phyloP scores from a whole-genome alignment of 1,284 basidiomycete genomes.

The Omphalotus olearius region DNA sequence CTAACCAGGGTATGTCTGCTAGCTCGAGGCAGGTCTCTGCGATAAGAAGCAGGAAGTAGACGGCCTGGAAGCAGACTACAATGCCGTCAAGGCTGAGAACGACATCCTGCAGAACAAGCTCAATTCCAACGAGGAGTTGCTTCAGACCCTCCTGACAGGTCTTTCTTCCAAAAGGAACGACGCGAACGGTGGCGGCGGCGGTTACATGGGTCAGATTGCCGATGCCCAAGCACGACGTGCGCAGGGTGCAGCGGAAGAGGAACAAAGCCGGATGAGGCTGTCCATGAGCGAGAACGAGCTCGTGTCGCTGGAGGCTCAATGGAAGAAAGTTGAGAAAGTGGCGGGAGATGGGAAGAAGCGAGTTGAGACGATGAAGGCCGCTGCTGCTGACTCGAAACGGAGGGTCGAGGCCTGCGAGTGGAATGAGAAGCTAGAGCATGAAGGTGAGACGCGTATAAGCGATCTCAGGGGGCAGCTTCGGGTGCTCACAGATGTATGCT shows the following conservation, averaged over 20 bases:
- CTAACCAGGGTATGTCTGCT: not conserved
- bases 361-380: slow-evolving; percentile 56
- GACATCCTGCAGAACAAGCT: slow-evolving; percentile 62
- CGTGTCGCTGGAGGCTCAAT: slow-evolving; percentile 72
- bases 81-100: slow-evolving; percentile 72
- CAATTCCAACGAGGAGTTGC: slow-evolving; percentile 83
- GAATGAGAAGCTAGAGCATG: slow-evolving; percentile 74
- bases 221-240: slow-evolving; percentile 79
- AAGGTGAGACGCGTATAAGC: slow-evolving; percentile 54
- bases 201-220: slow-evolving; percentile 95
- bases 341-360: slow-evolving; percentile 73
- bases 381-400: slow-evolving; percentile 55
- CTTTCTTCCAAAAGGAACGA: slow-evolving; percentile 67
- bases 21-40: slow-evolving; percentile 56
- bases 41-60: slow-evolving; percentile 61
- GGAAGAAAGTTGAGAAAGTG: slow-evolving; percentile 85
- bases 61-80: slow-evolving; percentile 57
- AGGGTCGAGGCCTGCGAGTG: slow-evolving; percentile 69
- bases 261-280: slow-evolving; percentile 80
- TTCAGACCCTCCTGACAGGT: slow-evolving; percentile 93
- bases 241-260: slow-evolving; percentile 79
- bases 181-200: slow-evolving; percentile 61
- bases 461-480: slow-evolving; percentile 57
- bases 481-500: slow-evolving; percentile 60
- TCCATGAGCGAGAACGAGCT: slow-evolving; percentile 81